phyloP scores from a whole-genome alignment of 805 yeast genomes.

The Wickerhamiella spandovensis region DNA sequence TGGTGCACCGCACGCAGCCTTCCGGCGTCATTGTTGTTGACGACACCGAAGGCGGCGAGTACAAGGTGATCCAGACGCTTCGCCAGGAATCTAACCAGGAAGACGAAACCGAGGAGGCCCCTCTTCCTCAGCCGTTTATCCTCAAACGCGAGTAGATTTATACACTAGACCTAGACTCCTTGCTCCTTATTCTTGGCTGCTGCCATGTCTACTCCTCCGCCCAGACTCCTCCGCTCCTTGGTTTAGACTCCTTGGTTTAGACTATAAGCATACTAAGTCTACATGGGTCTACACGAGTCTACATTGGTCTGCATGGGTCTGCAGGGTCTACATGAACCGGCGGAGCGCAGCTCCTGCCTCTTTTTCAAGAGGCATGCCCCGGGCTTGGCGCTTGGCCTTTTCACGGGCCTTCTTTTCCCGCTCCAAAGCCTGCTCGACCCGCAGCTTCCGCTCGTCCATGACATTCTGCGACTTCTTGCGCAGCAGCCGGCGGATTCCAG shows the following conservation, averaged over 20 bases:
- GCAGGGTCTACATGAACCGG: constrained; percentile 12
- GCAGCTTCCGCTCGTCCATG: constrained; percentile 68
- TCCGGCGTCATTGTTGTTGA: constrained; percentile 25
- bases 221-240: too few relatives aligned
- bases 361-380: constrained; percentile 15
- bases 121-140: constrained; percentile 30
- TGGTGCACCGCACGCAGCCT: constrained; percentile 37
- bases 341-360: constrained; percentile 18
- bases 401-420: constrained; percentile 42
- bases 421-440: constrained; percentile 60
- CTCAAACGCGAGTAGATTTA: not conserved
- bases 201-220: too few relatives aligned
- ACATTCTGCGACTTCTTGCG: constrained; percentile 78
- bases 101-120: constrained; percentile 43
- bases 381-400: constrained; percentile 6
- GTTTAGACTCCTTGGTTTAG: too few relatives aligned
- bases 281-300: too few relatives aligned
- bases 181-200: too few relatives aligned
- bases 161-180: too few relatives aligned
- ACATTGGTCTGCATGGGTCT: too few relatives aligned
- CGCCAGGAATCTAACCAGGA: constrained; percentile 82
- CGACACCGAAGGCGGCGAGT: constrained; percentile 27
- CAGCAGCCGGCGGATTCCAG: constrained; percentile 64
- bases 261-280: too few relatives aligned
- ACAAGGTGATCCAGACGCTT: constrained; percentile 64